Percentiles rank a stretch among this genome's conserved stretches.
phyloP scores from a whole-genome alignment of 768 basidiomycete species.

The Cystobasidiopsis lactophilus region DNA sequence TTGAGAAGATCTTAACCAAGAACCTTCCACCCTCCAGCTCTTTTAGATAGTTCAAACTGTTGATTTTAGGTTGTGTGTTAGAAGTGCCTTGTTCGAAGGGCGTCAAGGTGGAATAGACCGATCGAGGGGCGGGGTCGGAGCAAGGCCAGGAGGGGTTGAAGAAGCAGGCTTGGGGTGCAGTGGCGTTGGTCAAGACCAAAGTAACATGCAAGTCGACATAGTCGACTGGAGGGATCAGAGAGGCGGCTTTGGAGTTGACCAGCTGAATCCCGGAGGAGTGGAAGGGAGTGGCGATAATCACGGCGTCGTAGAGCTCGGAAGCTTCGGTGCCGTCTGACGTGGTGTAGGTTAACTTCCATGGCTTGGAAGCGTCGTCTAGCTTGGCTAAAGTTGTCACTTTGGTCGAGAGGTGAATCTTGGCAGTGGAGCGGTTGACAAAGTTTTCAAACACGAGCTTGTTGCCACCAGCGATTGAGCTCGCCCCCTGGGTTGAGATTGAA shows the following conservation, averaged over 20 bases:
- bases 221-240: slow-evolving; percentile 42
- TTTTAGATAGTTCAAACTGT: slow-evolving; percentile 5
- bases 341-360: neutral
- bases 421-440: slow-evolving; percentile 48
- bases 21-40: neutral
- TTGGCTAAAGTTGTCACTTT: slow-evolving; percentile 16
- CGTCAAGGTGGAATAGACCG: slow-evolving; percentile 47
- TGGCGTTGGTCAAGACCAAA: slow-evolving; percentile 52
- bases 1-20: slow-evolving; percentile 6
- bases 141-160: slow-evolving; percentile 34
- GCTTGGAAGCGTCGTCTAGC: slow-evolving; percentile 1
- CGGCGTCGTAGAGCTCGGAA: slow-evolving; percentile 26
- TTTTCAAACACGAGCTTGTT: slow-evolving; percentile 67
- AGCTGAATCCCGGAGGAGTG: slow-evolving; percentile 33
- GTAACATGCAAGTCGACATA: slow-evolving; percentile 79
- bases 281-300: slow-evolving; percentile 74
- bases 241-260: slow-evolving; percentile 19
- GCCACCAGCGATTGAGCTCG: slow-evolving; percentile 46
- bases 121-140: slow-evolving; percentile 28
- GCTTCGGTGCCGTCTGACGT: neutral
- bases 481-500: too few species aligned
- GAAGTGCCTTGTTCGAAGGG: slow-evolving; percentile 3
- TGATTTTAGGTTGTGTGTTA: neutral
- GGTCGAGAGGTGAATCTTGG: slow-evolving; percentile 39
- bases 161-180: slow-evolving; percentile 40